Conservation (phyloP, 2,329 filamentous ascomycete species). For the Penicillium rolfsii region DNA sequence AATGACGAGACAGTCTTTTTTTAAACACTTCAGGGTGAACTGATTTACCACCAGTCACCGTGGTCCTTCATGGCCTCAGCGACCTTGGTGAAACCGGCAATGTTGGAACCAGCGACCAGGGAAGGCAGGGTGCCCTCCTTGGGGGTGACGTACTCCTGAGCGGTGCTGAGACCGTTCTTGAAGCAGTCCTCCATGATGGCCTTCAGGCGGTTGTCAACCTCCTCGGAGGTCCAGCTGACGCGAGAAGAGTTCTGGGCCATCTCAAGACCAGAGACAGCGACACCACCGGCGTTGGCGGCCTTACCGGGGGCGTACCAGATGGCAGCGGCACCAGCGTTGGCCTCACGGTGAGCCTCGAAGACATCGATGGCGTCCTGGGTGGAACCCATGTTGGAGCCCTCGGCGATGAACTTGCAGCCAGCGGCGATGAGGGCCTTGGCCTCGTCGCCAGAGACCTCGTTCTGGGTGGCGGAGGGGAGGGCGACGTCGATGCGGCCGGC, state of each 20-base stretch:
- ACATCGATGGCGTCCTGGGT: slow-evolving; percentile 92
- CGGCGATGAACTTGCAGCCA: slow-evolving; percentile 84
- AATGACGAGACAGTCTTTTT: not conserved
- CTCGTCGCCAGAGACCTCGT: slow-evolving; percentile 93
- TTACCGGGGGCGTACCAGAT: slow-evolving; percentile 98
- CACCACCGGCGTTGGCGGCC: slow-evolving; percentile 96
- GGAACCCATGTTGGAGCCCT: slow-evolving; percentile 99
- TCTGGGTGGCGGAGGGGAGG: slow-evolving; percentile 92
- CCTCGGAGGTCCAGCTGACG: slow-evolving; percentile 81
- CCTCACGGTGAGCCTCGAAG: slow-evolving; percentile 76
- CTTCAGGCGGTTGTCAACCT: slow-evolving; percentile 91
- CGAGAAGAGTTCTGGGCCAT: slow-evolving; percentile 98
- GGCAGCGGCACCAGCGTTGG: slow-evolving; percentile 65
- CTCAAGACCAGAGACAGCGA: slow-evolving; percentile 94
- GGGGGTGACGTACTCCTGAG: slow-evolving; percentile 81
- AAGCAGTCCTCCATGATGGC: slow-evolving; percentile 95
- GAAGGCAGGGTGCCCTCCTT: slow-evolving; percentile 83
- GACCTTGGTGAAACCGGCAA: slow-evolving; percentile 97
- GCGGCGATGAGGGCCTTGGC: slow-evolving; percentile 76
- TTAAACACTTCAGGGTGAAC: slow-evolving; percentile 8
- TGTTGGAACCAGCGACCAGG: slow-evolving; percentile 91
- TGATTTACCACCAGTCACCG: slow-evolving; percentile 80
- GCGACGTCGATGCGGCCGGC: slow-evolving; percentile 81
- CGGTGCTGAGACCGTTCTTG: slow-evolving; percentile 83
- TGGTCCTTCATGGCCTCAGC: slow-evolving; percentile 92